Conservation (phyloP, 345 rosid species). For the Pugionium dolabratum region DNA sequence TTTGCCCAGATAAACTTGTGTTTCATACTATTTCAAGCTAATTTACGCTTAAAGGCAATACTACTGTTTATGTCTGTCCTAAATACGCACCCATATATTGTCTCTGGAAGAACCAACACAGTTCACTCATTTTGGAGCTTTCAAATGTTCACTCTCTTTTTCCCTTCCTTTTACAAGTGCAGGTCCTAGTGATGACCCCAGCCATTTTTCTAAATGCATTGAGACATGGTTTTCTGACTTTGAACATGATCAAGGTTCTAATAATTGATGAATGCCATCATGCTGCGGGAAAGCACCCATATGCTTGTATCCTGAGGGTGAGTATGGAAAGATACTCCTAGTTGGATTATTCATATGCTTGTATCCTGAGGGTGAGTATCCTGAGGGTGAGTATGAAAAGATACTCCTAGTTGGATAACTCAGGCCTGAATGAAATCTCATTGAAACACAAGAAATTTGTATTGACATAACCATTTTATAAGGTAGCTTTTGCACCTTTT, state of each 20-base stretch:
- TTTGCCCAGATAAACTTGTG: neutral
- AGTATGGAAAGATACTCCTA: slow-evolving; percentile 34
- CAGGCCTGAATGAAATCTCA: neutral
- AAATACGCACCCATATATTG: neutral
- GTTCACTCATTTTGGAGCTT: slow-evolving; percentile 1
- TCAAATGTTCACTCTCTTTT: slow-evolving; percentile 17
- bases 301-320: slow-evolving; percentile 81
- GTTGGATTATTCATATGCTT: slow-evolving; percentile 48
- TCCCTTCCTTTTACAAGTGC: slow-evolving; percentile 11
- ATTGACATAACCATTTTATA: neutral
- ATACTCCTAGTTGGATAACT: slow-evolving; percentile 1
- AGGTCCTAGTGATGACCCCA: slow-evolving; percentile 98
- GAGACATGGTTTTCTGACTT: slow-evolving; percentile 61
- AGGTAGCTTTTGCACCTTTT: neutral
- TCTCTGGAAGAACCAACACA: neutral
- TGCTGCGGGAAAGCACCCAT: slow-evolving; percentile 66
- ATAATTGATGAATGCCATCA: slow-evolving; percentile 96
- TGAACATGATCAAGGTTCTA: slow-evolving; percentile 68
- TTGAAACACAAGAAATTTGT: neutral
- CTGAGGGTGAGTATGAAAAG: slow-evolving; percentile 59
- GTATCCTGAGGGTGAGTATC: slow-evolving; percentile 33
- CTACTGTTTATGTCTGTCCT: neutral
- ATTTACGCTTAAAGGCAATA: neutral
- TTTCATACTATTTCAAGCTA: neutral
- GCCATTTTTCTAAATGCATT: slow-evolving; percentile 70